phyloP scores from a whole-genome alignment of 2,329 filamentous ascomycete genomes.

The Corniculantispora saksenae region DNA sequence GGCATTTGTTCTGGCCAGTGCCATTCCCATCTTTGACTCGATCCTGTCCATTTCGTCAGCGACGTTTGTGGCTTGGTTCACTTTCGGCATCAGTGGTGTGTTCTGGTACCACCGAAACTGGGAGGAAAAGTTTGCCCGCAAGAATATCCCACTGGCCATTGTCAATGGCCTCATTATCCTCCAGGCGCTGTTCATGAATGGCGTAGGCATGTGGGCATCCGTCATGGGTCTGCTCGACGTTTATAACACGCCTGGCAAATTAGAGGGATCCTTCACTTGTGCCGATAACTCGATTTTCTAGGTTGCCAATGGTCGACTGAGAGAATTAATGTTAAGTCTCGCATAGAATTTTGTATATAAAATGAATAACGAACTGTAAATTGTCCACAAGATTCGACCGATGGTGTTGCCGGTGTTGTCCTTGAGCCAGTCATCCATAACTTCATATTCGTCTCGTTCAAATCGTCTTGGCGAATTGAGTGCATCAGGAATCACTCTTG shows the following conservation, averaged over 20 bases:
- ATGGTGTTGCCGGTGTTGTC: neutral
- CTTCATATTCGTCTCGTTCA: neutral
- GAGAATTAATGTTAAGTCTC: neutral
- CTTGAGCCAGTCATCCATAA: no score
- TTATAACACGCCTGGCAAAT: slow-evolving; percentile 29
- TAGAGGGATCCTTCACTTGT: slow-evolving; percentile 36
- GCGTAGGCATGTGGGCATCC: slow-evolving; percentile 37
- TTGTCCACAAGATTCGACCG: neutral
- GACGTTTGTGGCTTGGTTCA: slow-evolving; percentile 39
- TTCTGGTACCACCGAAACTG: slow-evolving; percentile 41
- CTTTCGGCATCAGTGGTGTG: slow-evolving; percentile 37
- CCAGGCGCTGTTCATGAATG: slow-evolving; percentile 38
- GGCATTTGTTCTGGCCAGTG: slow-evolving; percentile 38
- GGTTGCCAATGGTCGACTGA: neutral
- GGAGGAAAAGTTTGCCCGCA: slow-evolving; percentile 31
- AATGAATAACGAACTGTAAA: slow-evolving; percentile 7
- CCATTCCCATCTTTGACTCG: slow-evolving; percentile 40
- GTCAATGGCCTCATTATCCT: slow-evolving; percentile 34
- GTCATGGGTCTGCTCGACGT: slow-evolving; percentile 34
- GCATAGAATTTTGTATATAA: neutral
- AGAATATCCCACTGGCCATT: slow-evolving; percentile 31
- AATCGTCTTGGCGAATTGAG: neutral
- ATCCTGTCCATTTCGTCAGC: slow-evolving; percentile 39
- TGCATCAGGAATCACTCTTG: neutral
- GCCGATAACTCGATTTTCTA: slow-evolving; percentile 38